Percentiles rank a stretch among this genome's conserved stretches.
Evolutionary conservation across 176 grass and related monocot genomes (phyloP).

Genomic region (Zoysia pacifica): DNA sequence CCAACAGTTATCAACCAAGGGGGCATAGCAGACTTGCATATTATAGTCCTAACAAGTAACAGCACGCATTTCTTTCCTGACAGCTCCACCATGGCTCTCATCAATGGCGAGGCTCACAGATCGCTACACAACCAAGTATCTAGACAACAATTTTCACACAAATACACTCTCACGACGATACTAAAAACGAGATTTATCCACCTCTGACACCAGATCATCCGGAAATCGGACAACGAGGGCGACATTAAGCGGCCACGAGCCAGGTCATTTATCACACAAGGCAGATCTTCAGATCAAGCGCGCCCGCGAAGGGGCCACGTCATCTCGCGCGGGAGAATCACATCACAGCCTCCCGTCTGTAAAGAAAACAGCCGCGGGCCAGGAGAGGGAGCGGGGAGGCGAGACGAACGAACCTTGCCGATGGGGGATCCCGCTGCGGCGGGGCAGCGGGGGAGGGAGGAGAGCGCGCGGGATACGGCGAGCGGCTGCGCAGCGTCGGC

Average conservation of each 20-base stretch:
- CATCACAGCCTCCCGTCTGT: neutral
- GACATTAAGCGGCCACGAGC: neutral
- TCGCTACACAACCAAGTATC: neutral
- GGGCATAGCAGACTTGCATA: neutral
- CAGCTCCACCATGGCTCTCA: neutral
- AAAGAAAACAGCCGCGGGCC: neutral
- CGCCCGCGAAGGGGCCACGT: neutral
- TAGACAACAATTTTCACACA: neutral
- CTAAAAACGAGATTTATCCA: neutral
- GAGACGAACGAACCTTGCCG: constrained; percentile 40
- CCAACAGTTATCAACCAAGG: too few species aligned
- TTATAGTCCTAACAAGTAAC: neutral
- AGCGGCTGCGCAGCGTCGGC: neutral
- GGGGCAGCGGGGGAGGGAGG: constrained; percentile 23
- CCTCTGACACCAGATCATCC: neutral
- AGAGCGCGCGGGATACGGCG: constrained; percentile 34
- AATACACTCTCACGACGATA: neutral
- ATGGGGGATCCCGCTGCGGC: constrained; percentile 1
- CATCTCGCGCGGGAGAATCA: neutral
- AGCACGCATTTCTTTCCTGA: neutral
- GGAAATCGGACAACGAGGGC: neutral
- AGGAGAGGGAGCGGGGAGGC: neutral
- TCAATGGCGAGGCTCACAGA: neutral
- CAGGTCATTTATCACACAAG: constrained; percentile 10
- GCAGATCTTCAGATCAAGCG: constrained; percentile 3